Percentiles rank a stretch among this genome's conserved stretches.
Conservation (phyloP, 179 eudicot genomes). For the Dionaea muscipula region DNA sequence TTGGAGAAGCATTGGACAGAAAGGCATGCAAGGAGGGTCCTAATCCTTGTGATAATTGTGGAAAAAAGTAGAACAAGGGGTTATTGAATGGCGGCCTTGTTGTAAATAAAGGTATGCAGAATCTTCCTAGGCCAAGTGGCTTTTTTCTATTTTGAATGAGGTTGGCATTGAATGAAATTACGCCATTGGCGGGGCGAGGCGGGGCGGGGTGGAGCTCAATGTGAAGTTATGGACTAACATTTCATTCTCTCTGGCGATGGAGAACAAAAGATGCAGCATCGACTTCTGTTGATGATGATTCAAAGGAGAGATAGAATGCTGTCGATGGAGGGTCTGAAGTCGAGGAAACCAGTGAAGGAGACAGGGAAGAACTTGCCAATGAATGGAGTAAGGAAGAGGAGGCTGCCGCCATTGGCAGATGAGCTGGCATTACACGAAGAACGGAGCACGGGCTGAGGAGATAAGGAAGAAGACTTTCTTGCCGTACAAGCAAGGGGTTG, state of each 20-base stretch:
- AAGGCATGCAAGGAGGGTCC: conserved; percentile 49
- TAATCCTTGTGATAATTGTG: conserved; percentile 87
- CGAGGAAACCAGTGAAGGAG: conserved; percentile 14
- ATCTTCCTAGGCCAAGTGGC: too few species aligned
- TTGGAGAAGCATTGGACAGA: conserved; percentile 62
- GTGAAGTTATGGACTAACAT: conserved; percentile 56
- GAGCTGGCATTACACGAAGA: conserved; percentile 68
- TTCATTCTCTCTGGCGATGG: conserved; percentile 44
- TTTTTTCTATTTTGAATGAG: too few species aligned
- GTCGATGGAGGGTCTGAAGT: neutral
- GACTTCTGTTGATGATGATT: neutral
- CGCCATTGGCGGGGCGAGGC: too few species aligned
- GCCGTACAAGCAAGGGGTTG: conserved; percentile 79
- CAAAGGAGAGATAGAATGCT: neutral
- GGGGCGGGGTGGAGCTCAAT: conserved; percentile 57
- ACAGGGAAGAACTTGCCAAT: conserved; percentile 11
- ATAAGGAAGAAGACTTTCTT: conserved; percentile 77
- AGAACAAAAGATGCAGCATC: conserved; percentile 12
- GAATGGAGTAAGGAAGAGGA: conserved; percentile 34
- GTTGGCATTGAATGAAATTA: too few species aligned
- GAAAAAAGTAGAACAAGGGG: too few species aligned
- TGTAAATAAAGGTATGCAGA: too few species aligned
- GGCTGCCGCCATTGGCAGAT: conserved; percentile 42
- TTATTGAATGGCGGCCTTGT: too few species aligned
- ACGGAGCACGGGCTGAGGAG: conserved; percentile 76